Conservation (phyloP, 1,284 basidiomycete genomes). For the Phenoliferia sp. region DNA sequence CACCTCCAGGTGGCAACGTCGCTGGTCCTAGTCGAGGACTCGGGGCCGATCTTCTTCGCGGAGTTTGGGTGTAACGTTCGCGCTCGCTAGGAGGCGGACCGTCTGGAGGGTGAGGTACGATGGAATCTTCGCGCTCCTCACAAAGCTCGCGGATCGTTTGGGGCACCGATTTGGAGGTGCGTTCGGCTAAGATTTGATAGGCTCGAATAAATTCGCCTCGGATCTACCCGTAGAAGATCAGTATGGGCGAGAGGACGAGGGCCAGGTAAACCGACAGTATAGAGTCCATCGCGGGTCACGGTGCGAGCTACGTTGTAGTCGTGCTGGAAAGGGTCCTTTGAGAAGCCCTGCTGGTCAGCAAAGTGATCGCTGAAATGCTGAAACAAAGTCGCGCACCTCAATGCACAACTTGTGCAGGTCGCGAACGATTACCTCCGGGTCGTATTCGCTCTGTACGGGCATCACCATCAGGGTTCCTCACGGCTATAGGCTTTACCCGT, state of each 20-base stretch:
- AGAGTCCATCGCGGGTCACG: conserved; percentile 92
- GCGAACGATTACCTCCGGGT: conserved; percentile 58
- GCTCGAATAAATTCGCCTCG: conserved; percentile 98
- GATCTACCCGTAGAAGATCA: conserved; percentile 55
- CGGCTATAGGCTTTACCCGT: no score
- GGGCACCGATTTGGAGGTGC: neutral
- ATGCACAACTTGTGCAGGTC: conserved; percentile 91
- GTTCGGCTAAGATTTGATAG: conserved; percentile 51
- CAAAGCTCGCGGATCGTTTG: conserved; percentile 36
- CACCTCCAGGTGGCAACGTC: neutral
- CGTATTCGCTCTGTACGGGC: conserved; percentile 43
- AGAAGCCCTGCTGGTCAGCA: conserved; percentile 9
- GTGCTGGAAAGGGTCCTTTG: conserved; percentile 95
- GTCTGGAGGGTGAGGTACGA: conserved; percentile 37
- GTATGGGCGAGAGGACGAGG: neutral
- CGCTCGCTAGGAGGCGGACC: neutral
- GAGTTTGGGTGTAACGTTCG: conserved; percentile 4
- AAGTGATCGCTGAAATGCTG: conserved; percentile 22
- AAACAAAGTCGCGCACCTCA: conserved; percentile 55
- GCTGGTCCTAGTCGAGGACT: conserved; percentile 20
- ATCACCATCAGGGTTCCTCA: neutral
- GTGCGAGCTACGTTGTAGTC: conserved; percentile 95
- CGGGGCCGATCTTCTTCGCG: conserved; percentile 30
- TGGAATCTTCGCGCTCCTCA: conserved; percentile 39
- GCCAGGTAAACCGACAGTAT: conserved; percentile 59